Base-by-base conservation (phyloP, 371 early-diverging fungal species). In the Apophysomyces variabilis region DNA sequence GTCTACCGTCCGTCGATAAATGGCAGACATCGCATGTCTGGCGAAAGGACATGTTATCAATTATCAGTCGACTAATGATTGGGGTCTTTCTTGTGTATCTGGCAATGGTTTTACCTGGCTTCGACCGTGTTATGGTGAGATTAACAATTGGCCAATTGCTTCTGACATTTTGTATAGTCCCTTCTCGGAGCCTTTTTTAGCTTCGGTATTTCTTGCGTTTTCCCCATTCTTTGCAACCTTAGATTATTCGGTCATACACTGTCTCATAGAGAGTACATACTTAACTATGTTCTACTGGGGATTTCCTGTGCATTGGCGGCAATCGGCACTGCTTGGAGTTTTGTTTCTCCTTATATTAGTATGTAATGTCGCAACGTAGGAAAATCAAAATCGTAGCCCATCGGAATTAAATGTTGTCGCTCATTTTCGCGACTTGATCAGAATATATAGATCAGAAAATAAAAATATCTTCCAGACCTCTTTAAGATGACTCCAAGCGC, bases 171-270 rank as follows among this genome's bases (percentile, higher is more conserved):
- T 11, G 8, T 18, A 14, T 5, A 41, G 4, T 71, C 86, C 3
- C 46, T 90, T 32, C 70, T 91, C 11, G 92, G 92, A 7, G 72
- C 79, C 12, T 68, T 85, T 38, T 90, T 88, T 65, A 75, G 78
- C 41, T 83, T 89, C 59, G 71, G 78, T 1, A 79, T 91, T 54
- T 84, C 85, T 3, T 80, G 84, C 13, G 77, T 87, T 0, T 82
- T 90, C 57, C 92, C 92, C 21, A 39, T 68, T 7, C 21, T 61
- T 13, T 67, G 82, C 32, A 88, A 87, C 66, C 86, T 82, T 67
- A 65, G 71, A 16, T 65, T 92, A 56, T 84, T 76, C 57, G 67
- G 62, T 5, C 35, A 61, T 13, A 66, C 62, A 38, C 13, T 77
- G 32, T 64, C 75, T 14, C 21, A 38, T 36, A 4, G 11, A 14